A percentile compares a stretch with the other conserved stretches of the same genome.
These are phyloP conservation scores for Orbilia ellipsospora DNA, from an alignment of 2,329 filamentous ascomycete genomes.

Conservation along the genomic window DNA sequence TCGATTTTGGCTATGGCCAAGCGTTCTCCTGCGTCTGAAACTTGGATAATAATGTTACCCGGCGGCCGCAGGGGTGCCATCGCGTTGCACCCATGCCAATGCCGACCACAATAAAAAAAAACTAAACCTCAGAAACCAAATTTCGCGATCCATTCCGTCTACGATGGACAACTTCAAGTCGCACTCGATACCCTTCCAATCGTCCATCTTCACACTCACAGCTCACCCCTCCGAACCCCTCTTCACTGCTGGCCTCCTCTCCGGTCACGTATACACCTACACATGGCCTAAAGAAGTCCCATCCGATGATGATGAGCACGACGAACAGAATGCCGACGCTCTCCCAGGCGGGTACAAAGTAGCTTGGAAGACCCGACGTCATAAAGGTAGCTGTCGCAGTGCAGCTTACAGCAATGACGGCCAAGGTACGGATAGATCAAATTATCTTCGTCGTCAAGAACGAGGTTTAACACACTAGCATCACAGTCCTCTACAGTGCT, in stretches of 20 bases:
- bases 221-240: slow-evolving; percentile 86
- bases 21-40: too few relatives aligned
- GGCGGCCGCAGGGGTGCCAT: too few relatives aligned
- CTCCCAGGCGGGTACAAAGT: slow-evolving; percentile 66
- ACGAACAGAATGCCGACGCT: slow-evolving; percentile 4
- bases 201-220: slow-evolving; percentile 88
- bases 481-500: slow-evolving; percentile 70
- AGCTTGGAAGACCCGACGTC: slow-evolving; percentile 84
- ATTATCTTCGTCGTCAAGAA: slow-evolving; percentile 58
- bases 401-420: slow-evolving; percentile 84
- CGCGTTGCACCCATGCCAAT: too few relatives aligned
- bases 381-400: slow-evolving; percentile 92
- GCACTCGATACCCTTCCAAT: slow-evolving; percentile 78
- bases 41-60: too few relatives aligned
- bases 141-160: neutral
- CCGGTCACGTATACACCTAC: slow-evolving; percentile 83
- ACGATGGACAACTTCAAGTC: slow-evolving; percentile 51
- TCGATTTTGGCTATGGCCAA: too few relatives aligned
- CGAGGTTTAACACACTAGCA: slow-evolving; percentile 8
- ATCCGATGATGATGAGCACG: slow-evolving; percentile 22
- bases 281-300: slow-evolving; percentile 56
- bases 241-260: slow-evolving; percentile 84
- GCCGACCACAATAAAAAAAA: too few relatives aligned
- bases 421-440: slow-evolving; percentile 65
- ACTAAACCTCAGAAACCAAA: too few relatives aligned